Evolutionary conservation across 495 filamentous ascomycete genomes (phyloP), one percentile per base, ranked within the genome.

Genomic region (Hyaloscypha hepaticicola): DNA sequence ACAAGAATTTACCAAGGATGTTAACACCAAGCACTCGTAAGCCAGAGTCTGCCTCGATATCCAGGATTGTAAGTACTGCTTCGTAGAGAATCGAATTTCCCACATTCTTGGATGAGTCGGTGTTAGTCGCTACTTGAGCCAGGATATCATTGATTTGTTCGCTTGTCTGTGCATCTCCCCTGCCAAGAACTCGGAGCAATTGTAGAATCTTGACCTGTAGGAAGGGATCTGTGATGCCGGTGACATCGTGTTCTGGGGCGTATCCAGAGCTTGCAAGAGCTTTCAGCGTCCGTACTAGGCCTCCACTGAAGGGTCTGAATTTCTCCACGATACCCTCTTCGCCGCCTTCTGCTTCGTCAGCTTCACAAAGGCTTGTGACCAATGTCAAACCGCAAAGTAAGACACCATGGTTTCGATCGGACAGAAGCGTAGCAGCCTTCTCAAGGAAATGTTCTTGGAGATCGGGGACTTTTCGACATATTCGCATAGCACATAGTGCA

Each of bases 121-220:
- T 99, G 73, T 99, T 99, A 52, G 95, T 97, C 51, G 95, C 95
- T 59, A 99, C 95, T 80, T 99, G 96, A 38, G 95, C 96, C 60
- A 99, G 79, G 64, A 99, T 98, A 74, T 99, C 95, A 76, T 98
- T 99, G 77, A 99, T 97, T 73, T 96, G 87, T 77, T 99, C 95
- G 72, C 92, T 97, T 9, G 92, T 94, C 62, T 91, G 83, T 26
- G 87, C 80, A 77, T 99, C 92, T 49, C 95, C 95, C 61, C 92
- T 87, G 22, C 87, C 93, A 24, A 99, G 79, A 7, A 96, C 90
- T 62, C 94, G 83, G 52, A 99, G 81, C 60, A 99, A 76, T 56
- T 87, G 86, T 58, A 99, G 78, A 57, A 99, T 92, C 81, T 97
- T 98, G 76, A 96, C 92, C 75, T 99, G 95, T 48, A 99, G 76